Evolutionary conservation across 306 rosid species (phyloP).

Genomic region (Corylus avellana): DNA sequence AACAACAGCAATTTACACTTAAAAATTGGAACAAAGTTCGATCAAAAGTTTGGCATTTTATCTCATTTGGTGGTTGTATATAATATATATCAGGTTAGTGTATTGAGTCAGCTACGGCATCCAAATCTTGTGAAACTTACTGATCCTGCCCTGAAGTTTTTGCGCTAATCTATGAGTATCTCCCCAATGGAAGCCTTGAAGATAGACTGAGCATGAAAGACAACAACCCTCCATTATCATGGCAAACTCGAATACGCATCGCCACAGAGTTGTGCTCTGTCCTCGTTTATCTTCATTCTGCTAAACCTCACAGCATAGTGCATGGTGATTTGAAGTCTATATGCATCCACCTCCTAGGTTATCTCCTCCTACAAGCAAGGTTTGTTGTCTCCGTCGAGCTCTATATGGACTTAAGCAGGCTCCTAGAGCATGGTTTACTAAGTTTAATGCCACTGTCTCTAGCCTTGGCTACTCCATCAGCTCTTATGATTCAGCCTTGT

Average conservation of each 20-base stretch:
- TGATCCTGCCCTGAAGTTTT: conserved; percentile 54
- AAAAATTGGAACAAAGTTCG: not conserved
- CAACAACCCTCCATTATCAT: conserved; percentile 49
- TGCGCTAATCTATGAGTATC: conserved; percentile 51
- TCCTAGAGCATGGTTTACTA: too few relatives aligned
- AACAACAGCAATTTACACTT: not conserved
- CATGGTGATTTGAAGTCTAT: conserved; percentile 50
- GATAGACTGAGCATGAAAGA: conserved; percentile 49
- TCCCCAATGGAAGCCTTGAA: conserved; percentile 54
- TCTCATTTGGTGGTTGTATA: not conserved
- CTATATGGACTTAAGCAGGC: too few relatives aligned
- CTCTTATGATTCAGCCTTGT: too few relatives aligned
- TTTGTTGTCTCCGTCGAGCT: too few relatives aligned
- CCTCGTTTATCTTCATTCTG: conserved; percentile 52
- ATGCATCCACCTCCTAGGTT: too few relatives aligned
- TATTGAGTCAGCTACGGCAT: conserved; percentile 53
- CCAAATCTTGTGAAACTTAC: conserved; percentile 48
- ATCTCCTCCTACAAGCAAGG: too few relatives aligned
- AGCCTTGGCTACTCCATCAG: too few relatives aligned
- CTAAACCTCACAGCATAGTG: conserved; percentile 45
- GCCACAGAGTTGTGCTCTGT: conserved; percentile 53
- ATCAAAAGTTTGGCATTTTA: conserved; percentile 4
- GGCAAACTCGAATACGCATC: conserved; percentile 51
- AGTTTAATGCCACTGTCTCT: too few relatives aligned
- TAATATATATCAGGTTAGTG: conserved; percentile 36